Evolutionary conservation across 2,329 filamentous ascomycete genomes (phyloP).

Genomic region (Penicillium corylophilum): DNA sequence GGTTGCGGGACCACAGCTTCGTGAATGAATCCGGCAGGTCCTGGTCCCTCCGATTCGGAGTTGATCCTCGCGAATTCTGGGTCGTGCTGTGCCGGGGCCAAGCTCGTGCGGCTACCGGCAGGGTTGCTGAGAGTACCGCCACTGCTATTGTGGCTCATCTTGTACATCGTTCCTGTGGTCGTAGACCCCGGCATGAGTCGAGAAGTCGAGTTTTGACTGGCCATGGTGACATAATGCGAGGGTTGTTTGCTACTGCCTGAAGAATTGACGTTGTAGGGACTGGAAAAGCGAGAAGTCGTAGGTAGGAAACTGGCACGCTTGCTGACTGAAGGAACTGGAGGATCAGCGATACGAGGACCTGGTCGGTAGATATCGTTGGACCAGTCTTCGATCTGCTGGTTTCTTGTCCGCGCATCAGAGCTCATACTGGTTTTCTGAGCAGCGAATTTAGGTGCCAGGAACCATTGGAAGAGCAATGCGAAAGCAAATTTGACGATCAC

Average conservation of each 20-base stretch:
- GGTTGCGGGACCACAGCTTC: conserved; percentile 94
- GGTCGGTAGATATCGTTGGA: conserved; percentile 95
- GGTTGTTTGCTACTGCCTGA: conserved; percentile 52
- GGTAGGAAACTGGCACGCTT: conserved; percentile 89
- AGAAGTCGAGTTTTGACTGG: conserved; percentile 76
- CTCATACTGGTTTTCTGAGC: conserved; percentile 81
- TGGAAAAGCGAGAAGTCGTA: conserved; percentile 90
- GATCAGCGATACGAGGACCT: conserved; percentile 75
- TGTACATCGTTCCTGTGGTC: conserved; percentile 66
- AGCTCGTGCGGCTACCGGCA: conserved; percentile 53
- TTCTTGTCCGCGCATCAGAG: conserved; percentile 76
- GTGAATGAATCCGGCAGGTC: conserved; percentile 92
- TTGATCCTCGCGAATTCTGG: conserved; percentile 54
- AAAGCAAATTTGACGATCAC: conserved; percentile 84
- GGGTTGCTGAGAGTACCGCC: conserved; percentile 54
- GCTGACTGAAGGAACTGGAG: conserved; percentile 65
- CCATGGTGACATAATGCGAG: conserved; percentile 84
- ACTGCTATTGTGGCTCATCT: conserved; percentile 54
- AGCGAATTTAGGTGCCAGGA: conserved; percentile 81
- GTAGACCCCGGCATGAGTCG: conserved; percentile 61
- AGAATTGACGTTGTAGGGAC: conserved; percentile 67
- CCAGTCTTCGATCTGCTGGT: conserved; percentile 97
- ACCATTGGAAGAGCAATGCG: conserved; percentile 93
- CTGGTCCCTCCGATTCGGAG: conserved; percentile 67
- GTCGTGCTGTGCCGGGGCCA: conserved; percentile 55